Percentiles rank a stretch among this genome's conserved stretches.
These are phyloP conservation scores for Anastatica hierochuntica DNA, from an alignment of 345 rosid species.

Conservation along the genomic window DNA sequence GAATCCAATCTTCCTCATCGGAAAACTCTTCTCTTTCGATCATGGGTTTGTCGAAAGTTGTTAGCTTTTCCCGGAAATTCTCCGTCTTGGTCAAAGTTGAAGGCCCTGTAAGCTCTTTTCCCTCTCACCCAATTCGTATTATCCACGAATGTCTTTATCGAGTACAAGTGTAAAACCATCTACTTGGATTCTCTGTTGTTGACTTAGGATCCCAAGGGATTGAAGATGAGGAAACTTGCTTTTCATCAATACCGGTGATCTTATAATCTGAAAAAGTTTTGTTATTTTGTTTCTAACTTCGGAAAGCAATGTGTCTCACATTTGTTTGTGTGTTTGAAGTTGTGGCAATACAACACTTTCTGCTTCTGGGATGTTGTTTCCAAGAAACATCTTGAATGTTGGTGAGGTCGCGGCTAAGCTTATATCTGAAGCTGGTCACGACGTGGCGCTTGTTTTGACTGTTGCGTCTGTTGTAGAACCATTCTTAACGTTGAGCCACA, in stretches of 20 bases:
- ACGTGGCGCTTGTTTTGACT: slow-evolving; percentile 44
- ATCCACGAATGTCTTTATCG: too few relatives aligned
- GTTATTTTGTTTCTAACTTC: neutral
- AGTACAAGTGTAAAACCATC: too few relatives aligned
- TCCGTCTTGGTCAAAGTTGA: slow-evolving; percentile 69
- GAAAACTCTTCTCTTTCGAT: neutral
- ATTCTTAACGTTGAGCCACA: slow-evolving; percentile 38
- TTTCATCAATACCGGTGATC: slow-evolving; percentile 75
- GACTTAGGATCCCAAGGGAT: slow-evolving; percentile 90
- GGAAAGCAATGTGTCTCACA: neutral
- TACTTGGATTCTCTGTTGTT: neutral
- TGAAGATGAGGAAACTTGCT: slow-evolving; percentile 90
- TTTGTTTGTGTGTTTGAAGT: slow-evolving; percentile 27
- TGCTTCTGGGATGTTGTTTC: slow-evolving; percentile 77
- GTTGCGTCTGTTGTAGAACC: slow-evolving; percentile 87
- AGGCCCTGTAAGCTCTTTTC: slow-evolving; percentile 61
- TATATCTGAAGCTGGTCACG: slow-evolving; percentile 24
- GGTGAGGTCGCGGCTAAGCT: slow-evolving; percentile 31
- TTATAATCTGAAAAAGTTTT: neutral
- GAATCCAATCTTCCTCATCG: neutral
- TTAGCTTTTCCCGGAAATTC: slow-evolving; percentile 41
- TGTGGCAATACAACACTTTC: slow-evolving; percentile 78
- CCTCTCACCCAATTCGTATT: neutral
- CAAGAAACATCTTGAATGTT: slow-evolving; percentile 32
- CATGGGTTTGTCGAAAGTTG: slow-evolving; percentile 55